These are phyloP conservation scores for Peniophora sp. DNA, from an alignment of 1,284 basidiomycete genomes.

Conservation along the genomic window DNA sequence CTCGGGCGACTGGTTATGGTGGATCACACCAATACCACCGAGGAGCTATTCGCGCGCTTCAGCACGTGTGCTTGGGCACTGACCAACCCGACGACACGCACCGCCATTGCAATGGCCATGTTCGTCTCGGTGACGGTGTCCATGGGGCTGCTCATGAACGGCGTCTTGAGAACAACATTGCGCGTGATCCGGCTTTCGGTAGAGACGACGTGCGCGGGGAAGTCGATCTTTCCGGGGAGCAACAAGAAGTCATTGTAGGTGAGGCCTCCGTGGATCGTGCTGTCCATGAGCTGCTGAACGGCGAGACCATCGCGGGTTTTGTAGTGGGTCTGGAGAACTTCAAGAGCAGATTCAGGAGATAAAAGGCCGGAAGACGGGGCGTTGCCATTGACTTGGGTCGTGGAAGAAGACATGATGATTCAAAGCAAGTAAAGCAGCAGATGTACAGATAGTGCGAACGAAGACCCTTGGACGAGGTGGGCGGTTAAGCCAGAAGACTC, in stretches of 20 bases:
- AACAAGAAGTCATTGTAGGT: slow-evolving; percentile 96
- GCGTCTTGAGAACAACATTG: slow-evolving; percentile 91
- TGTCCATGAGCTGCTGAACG: slow-evolving; percentile 86
- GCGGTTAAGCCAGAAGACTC: too few relatives aligned
- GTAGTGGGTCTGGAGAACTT: slow-evolving; percentile 80
- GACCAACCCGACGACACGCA: slow-evolving; percentile 29
- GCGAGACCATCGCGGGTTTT: slow-evolving; percentile 79
- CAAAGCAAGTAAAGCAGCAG: too few relatives aligned
- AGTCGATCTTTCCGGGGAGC: slow-evolving; percentile 96
- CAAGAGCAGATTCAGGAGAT: slow-evolving; percentile 41
- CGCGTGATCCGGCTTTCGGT: slow-evolving; percentile 87
- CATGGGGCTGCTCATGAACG: slow-evolving; percentile 98
- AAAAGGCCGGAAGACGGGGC: slow-evolving; percentile 36
- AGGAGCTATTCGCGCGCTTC: slow-evolving; percentile 50
- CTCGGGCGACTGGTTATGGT: slow-evolving; percentile 89
- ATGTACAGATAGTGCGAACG: too few relatives aligned
- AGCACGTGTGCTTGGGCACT: neutral
- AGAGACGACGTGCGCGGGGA: slow-evolving; percentile 74
- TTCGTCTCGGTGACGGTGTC: slow-evolving; percentile 97
- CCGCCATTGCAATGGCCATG: slow-evolving; percentile 96
- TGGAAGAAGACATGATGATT: slow-evolving; percentile 1
- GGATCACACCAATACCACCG: slow-evolving; percentile 97
- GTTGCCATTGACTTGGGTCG: slow-evolving; percentile 29
- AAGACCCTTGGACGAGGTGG: too few relatives aligned
- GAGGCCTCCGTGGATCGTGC: slow-evolving; percentile 81